Percentiles rank a stretch among this genome's conserved stretches.
phyloP scores from a whole-genome alignment of 768 basidiomycete species.

The Hypholoma sublateritium region DNA sequence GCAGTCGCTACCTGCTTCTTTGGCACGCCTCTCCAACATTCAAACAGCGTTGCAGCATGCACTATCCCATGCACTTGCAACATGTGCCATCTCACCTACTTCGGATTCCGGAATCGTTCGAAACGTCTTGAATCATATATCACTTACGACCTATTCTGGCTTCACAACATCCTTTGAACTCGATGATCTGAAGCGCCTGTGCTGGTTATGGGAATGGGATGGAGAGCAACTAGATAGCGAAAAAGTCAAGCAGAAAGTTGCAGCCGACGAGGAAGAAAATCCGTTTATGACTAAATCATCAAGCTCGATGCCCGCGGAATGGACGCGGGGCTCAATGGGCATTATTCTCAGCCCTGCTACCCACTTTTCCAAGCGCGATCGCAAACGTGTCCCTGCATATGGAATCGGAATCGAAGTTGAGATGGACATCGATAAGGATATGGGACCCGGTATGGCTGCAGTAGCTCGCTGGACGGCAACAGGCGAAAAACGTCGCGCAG shows the following conservation, averaged over 20 bases:
- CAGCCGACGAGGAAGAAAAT: conserved; percentile 55
- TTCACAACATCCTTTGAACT: conserved; percentile 60
- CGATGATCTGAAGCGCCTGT: conserved; percentile 73
- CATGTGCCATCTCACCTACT: conserved; percentile 74
- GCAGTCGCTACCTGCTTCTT: conserved; percentile 48
- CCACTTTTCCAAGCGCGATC: conserved; percentile 65
- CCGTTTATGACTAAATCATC: conserved; percentile 58
- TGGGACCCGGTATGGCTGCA: conserved; percentile 83
- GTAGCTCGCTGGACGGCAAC: conserved; percentile 85
- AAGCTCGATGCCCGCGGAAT: conserved; percentile 49
- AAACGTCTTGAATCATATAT: conserved; percentile 78
- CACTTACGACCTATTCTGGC: conserved; percentile 67
- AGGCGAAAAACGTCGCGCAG: conserved; percentile 56
- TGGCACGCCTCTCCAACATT: conserved; percentile 60
- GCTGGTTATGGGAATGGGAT: conserved; percentile 93
- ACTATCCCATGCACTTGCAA: conserved; percentile 81
- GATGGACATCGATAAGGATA: conserved; percentile 78
- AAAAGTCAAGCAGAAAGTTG: not conserved
- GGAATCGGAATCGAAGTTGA: conserved; percentile 88
- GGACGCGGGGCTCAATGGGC: conserved; percentile 82
- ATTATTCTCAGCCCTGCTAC: conserved; percentile 71
- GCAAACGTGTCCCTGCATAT: conserved; percentile 74
- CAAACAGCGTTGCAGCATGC: conserved; percentile 79
- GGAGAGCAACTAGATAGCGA: conserved; percentile 33
- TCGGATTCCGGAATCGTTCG: conserved; percentile 74